A percentile compares a stretch with the other conserved stretches of the same genome.
Evolutionary conservation across 2,329 filamentous ascomycete species (phyloP).

Genomic region (Fusarium nisikadoi): DNA sequence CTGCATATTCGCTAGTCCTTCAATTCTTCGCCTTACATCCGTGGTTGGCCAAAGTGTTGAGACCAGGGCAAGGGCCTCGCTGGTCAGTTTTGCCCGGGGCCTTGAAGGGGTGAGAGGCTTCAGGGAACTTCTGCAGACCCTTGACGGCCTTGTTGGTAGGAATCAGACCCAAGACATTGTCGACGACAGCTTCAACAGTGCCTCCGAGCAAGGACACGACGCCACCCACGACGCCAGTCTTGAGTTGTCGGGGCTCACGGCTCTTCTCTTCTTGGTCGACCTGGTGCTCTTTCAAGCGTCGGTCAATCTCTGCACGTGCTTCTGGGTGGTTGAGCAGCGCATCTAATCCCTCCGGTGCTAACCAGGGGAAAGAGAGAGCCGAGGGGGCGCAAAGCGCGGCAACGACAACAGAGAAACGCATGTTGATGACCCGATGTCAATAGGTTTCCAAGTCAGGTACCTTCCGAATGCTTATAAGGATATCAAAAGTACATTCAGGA

Average conservation of each 20-base stretch:
- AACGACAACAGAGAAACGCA: constrained; percentile 6
- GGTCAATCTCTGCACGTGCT: constrained; percentile 22
- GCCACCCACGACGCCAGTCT: constrained; percentile 2
- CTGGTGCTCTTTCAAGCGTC: constrained; percentile 7
- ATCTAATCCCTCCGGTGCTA: constrained; percentile 15
- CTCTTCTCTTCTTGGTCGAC: not conserved
- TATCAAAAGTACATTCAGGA: too few species aligned
- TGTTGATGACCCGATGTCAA: not conserved
- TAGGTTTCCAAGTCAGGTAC: not conserved
- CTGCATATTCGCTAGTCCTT: rapidly evolving
- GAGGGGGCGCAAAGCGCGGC: constrained; percentile 16
- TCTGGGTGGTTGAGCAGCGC: constrained; percentile 19
- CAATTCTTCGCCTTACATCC: not conserved
- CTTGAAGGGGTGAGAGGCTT: constrained; percentile 12
- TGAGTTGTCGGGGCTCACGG: not conserved
- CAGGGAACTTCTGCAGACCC: constrained; percentile 25
- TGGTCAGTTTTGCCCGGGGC: constrained; percentile 15
- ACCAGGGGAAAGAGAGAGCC: constrained; percentile 20
- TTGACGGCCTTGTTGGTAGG: constrained; percentile 26
- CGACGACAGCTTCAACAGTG: constrained; percentile 19
- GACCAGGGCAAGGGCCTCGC: constrained; percentile 19
- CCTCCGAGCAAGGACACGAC: constrained; percentile 17
- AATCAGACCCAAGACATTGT: constrained; percentile 17
- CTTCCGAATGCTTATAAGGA: too few species aligned
- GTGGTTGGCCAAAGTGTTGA: constrained; percentile 25